Evolutionary conservation across 441 rosid species (phyloP).

Genomic region (Corymbia calophylla): DNA sequence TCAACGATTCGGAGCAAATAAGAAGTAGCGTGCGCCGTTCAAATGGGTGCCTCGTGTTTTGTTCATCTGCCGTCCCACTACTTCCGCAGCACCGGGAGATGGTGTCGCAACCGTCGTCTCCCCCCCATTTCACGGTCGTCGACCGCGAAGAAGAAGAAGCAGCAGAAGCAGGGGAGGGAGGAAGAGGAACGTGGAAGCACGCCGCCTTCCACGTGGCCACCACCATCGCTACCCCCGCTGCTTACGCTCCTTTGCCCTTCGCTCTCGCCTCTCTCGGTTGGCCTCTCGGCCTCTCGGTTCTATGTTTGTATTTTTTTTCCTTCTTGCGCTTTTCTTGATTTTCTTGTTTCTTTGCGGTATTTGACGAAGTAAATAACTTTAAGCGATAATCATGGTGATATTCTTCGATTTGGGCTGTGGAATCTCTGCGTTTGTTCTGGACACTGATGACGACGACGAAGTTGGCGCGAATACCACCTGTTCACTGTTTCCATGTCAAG

Average conservation of each 20-base stretch:
- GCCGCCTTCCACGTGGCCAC: constrained; percentile 55
- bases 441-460: background rate
- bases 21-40: background rate
- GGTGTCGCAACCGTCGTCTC: background rate
- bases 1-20: background rate
- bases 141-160: background rate
- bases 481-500: background rate
- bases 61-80: background rate
- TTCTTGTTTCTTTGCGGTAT: background rate
- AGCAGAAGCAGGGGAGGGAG: background rate
- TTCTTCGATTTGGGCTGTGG: background rate
- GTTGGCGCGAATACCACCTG: background rate
- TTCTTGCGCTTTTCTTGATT: background rate
- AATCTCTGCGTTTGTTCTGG: background rate
- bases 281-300: constrained; percentile 23
- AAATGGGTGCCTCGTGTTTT: background rate
- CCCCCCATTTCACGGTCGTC: background rate
- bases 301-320: background rate
- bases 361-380: background rate
- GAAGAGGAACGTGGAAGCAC: constrained; percentile 51
- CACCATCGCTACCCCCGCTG: constrained; percentile 52
- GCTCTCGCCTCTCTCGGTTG: constrained; percentile 58
- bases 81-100: background rate
- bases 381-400: background rate
- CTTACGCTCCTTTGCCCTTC: constrained; percentile 49